Base-by-base conservation (phyloP, 495 filamentous ascomycete species). In the Oleoguttula mirabilis region DNA sequence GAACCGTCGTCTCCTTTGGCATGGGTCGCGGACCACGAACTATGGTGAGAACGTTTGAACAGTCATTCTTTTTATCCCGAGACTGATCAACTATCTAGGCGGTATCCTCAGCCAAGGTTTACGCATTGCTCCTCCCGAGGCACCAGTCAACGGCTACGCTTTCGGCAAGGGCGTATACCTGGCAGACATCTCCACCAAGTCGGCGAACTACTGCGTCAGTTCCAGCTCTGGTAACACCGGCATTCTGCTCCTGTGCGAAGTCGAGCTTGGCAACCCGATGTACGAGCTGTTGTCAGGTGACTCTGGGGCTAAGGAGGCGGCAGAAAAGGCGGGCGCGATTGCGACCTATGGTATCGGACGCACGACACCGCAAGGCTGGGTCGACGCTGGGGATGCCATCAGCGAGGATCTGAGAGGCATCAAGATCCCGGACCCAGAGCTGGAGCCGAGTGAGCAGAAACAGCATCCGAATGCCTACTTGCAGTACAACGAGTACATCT, bases 51-150 rank as follows among this genome's bases (percentile, higher is more conserved):
- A n/a, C n/a, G n/a, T n/a, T n/a, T n/a, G n/a, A n/a, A n/a, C n/a
- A n/a, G n/a, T n/a, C n/a, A n/a, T n/a, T n/a, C n/a, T n/a, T n/a
- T n/a, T n/a, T n/a, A n/a, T n/a, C n/a, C n/a, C n/a, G n/a, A n/a
- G n/a, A n/a, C n/a, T n/a, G n/a, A n/a, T n/a, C n/a, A n/a, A n/a
- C n/a, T n/a, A n/a, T n/a, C n/a, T n/a, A n/a, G n/a, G n/a, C 50
- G 82, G 84, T 45, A 90, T 93, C 36, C 70, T 93, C 19, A 79
- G 73, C 42, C 82, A 90, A 56, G 86, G 86, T 27, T 67, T 94
- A 6, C 81, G 83, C 8, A 92, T 94, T 41, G 85, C 86, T 0
- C 84, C 86, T 0, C 83, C 84, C 0, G 82, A 88, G 57, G 83
- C 82, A 0, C 85, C 82, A 1, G 76, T 77, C 2, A 73, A 66